Percentiles rank a stretch among this genome's conserved stretches.
Conservation (phyloP, 2,329 filamentous ascomycete species). For the Hypoxylon sp. region DNA sequence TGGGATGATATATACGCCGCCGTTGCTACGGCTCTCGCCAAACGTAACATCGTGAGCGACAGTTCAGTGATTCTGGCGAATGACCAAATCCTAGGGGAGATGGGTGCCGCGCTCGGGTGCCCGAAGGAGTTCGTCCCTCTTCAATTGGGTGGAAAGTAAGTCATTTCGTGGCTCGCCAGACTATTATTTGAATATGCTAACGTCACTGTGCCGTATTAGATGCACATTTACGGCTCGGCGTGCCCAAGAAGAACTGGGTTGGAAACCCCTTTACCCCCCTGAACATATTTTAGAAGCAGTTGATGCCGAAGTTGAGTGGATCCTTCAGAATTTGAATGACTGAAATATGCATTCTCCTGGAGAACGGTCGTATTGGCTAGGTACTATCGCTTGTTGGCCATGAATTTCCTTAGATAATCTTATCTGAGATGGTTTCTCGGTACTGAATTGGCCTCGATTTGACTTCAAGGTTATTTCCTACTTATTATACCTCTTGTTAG, state of each 20-base stretch:
- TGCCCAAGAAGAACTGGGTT: slow-evolving; percentile 59
- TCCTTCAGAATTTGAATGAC: slow-evolving; percentile 10
- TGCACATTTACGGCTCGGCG: slow-evolving; percentile 61
- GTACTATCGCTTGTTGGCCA: too few species aligned
- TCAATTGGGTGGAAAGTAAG: slow-evolving; percentile 61
- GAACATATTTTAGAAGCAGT: slow-evolving; percentile 63
- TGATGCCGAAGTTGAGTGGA: slow-evolving; percentile 61
- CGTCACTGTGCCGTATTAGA: slow-evolving; percentile 45
- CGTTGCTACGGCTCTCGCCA: slow-evolving; percentile 60
- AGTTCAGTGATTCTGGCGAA: slow-evolving; percentile 56
- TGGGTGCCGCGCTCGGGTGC: slow-evolving; percentile 59
- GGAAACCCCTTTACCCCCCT: slow-evolving; percentile 60
- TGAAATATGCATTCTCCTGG: not conserved
- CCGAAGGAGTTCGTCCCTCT: slow-evolving; percentile 57
- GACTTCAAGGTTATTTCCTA: too few species aligned
- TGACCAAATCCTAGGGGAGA: slow-evolving; percentile 56
- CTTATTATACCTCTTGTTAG: too few species aligned
- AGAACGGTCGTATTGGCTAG: too few species aligned
- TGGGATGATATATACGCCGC: slow-evolving; percentile 67
- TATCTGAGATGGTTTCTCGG: too few species aligned
- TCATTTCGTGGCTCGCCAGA: slow-evolving; percentile 5
- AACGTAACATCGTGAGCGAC: slow-evolving; percentile 58
- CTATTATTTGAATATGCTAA: not conserved
- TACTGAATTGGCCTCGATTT: too few species aligned
- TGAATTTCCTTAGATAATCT: too few species aligned